Evolutionary conservation across 2,329 filamentous ascomycete genomes (phyloP).

Genomic region (Ophiognomonia clavigignenti-juglandacearum): DNA sequence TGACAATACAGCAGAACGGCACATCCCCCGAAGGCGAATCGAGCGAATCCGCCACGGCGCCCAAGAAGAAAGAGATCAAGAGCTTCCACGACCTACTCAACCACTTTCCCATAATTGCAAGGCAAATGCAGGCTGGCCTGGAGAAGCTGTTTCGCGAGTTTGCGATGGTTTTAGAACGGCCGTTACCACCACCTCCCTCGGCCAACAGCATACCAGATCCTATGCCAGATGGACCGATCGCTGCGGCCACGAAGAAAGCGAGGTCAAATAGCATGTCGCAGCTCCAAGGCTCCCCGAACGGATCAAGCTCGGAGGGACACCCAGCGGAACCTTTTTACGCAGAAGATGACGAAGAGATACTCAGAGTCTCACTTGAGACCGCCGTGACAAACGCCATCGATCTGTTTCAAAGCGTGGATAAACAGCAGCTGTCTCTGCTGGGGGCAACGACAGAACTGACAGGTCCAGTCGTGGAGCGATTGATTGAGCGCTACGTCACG

Average conservation of each 20-base stretch:
- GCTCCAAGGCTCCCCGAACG: slow-evolving; percentile 5
- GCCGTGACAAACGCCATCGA: slow-evolving; percentile 93
- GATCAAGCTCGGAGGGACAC: slow-evolving; percentile 18
- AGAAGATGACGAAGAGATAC: slow-evolving; percentile 86
- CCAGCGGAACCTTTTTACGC: slow-evolving; percentile 62
- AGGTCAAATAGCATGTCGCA: slow-evolving; percentile 43
- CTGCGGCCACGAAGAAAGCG: slow-evolving; percentile 49
- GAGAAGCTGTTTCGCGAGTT: slow-evolving; percentile 91
- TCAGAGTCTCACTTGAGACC: slow-evolving; percentile 84
- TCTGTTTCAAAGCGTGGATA: slow-evolving; percentile 91
- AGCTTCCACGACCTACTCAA: slow-evolving; percentile 86
- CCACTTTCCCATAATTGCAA: slow-evolving; percentile 90
- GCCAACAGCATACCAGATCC: slow-evolving; percentile 56
- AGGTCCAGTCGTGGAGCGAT: slow-evolving; percentile 81
- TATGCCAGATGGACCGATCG: slow-evolving; percentile 50
- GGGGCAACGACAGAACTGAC: slow-evolving; percentile 92
- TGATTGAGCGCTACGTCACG: slow-evolving; percentile 91
- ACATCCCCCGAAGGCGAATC: slow-evolving; percentile 24
- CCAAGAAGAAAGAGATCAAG: slow-evolving; percentile 84
- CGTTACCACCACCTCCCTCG: slow-evolving; percentile 70
- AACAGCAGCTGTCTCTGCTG: slow-evolving; percentile 86
- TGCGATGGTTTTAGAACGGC: slow-evolving; percentile 76
- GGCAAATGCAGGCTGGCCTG: slow-evolving; percentile 90
- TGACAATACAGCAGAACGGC: slow-evolving; percentile 21
- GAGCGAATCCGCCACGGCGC: slow-evolving; percentile 40